Conservation (phyloP, 1,284 basidiomycete genomes). For the Fomitopsis schrenkii region DNA sequence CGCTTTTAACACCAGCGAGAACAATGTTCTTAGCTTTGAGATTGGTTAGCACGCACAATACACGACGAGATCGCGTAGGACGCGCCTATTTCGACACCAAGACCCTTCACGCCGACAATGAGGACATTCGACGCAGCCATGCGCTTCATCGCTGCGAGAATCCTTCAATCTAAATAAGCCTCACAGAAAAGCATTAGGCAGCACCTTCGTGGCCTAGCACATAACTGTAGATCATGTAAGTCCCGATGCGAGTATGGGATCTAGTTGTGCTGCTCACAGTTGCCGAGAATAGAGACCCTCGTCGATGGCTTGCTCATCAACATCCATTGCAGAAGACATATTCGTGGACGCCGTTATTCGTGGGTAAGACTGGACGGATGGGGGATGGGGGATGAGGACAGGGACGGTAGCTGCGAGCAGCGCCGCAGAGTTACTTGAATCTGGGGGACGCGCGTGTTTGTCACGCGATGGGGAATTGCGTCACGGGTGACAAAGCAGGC, state of each 20-base stretch:
- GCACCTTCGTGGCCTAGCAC: constrained; percentile 94
- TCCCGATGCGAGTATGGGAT: neutral
- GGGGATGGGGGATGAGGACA: constrained; percentile 8
- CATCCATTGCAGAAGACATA: constrained; percentile 64
- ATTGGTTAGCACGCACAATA: constrained; percentile 1
- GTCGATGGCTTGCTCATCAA: constrained; percentile 81
- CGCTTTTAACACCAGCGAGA: constrained; percentile 96
- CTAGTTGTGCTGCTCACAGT: constrained; percentile 61
- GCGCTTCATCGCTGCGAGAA: constrained; percentile 87
- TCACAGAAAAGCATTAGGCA: neutral
- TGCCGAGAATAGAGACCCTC: constrained; percentile 96
- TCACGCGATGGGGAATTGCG: neutral
- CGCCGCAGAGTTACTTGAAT: neutral
- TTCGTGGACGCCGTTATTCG: constrained; percentile 50
- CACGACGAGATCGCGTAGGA: constrained; percentile 10
- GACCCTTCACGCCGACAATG: constrained; percentile 88
- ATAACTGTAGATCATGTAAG: constrained; percentile 55
- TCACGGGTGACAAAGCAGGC: constrained; percentile 2
- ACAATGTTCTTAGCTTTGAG: constrained; percentile 91
- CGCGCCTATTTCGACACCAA: constrained; percentile 95
- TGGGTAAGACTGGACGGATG: constrained; percentile 9
- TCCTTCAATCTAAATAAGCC: neutral
- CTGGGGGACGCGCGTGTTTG: neutral
- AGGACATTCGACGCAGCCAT: constrained; percentile 98
- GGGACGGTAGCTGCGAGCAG: neutral